Evolutionary conservation across 192 early-diverging fungal genomes (phyloP).

Genomic region (Lunasporangiospora selenospora): DNA sequence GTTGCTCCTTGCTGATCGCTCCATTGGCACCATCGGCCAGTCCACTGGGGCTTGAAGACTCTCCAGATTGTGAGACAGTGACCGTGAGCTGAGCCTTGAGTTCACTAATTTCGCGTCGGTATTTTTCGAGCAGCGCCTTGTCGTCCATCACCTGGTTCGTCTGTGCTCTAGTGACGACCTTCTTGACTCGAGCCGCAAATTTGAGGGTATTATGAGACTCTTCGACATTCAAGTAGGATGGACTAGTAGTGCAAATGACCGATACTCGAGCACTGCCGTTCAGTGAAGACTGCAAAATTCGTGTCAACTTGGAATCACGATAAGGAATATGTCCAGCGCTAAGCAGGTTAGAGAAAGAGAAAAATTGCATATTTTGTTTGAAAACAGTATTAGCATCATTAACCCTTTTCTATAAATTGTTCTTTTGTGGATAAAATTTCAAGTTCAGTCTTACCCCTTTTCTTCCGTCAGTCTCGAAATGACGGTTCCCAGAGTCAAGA

Average conservation of each 20-base stretch:
- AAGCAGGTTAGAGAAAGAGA: background rate
- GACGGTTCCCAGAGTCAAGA: constrained; percentile 91
- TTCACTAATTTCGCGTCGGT: constrained; percentile 81
- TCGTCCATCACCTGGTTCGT: constrained; percentile 84
- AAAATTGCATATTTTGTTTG: background rate
- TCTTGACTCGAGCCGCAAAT: constrained; percentile 93
- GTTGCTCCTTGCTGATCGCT: constrained; percentile 41
- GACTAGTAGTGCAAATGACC: constrained; percentile 94
- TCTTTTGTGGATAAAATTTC: background rate
- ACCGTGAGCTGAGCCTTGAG: constrained; percentile 66
- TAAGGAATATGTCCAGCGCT: constrained; percentile 91
- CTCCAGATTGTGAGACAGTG: constrained; percentile 60
- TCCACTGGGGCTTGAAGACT: constrained; percentile 58
- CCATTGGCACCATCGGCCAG: constrained; percentile 37
- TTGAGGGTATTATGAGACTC: constrained; percentile 94
- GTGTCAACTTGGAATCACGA: constrained; percentile 96
- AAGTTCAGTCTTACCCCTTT: constrained; percentile 44
- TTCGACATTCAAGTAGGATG: constrained; percentile 77
- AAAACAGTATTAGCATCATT: too few species aligned
- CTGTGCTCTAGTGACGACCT: constrained; percentile 80
- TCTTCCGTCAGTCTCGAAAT: constrained; percentile 89
- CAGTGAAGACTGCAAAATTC: constrained; percentile 92
- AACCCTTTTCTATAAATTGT: too few species aligned
- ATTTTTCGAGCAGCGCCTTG: constrained; percentile 85
- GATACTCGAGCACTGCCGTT: constrained; percentile 89